phyloP scores from a whole-genome alignment of 129 eudicot species.

The Lonicera japonica region DNA sequence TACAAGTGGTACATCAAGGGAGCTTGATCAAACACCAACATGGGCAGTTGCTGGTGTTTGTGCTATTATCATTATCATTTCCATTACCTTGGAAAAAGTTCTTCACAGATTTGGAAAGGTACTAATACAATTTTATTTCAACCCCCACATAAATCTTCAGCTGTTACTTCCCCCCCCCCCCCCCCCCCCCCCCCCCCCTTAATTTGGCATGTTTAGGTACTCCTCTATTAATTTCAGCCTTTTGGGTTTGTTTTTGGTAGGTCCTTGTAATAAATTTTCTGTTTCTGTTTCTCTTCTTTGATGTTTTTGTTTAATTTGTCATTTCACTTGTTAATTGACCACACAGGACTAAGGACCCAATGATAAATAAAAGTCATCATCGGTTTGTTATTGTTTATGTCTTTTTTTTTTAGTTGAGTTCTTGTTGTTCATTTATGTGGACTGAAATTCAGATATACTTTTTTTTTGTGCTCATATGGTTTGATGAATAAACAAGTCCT shows the following conservation, averaged over 20 bases:
- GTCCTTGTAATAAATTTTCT: too few relatives aligned
- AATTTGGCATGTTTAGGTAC: neutral
- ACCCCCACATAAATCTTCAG: neutral
- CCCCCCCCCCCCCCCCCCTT: neutral
- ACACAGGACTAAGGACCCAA: too few relatives aligned
- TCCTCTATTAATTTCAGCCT: neutral
- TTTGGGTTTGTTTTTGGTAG: neutral
- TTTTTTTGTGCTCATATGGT: too few relatives aligned
- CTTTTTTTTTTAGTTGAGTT: too few relatives aligned
- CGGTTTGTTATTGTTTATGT: too few relatives aligned
- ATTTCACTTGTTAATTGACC: too few relatives aligned
- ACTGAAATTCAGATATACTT: too few relatives aligned
- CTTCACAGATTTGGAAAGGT: conserved; percentile 84
- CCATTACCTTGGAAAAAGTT: conserved; percentile 50
- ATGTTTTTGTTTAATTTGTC: too few relatives aligned
- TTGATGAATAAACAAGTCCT: too few relatives aligned
- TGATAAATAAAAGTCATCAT: too few relatives aligned
- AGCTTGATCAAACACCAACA: conserved; percentile 81
- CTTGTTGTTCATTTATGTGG: too few relatives aligned
- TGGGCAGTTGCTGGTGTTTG: conserved; percentile 98
- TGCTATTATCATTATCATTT: conserved; percentile 69
- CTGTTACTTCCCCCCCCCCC: neutral
- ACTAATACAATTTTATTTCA: neutral
- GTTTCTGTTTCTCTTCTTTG: too few relatives aligned
- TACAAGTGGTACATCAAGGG: conserved; percentile 22